These are phyloP conservation scores for Nothophoma quercina DNA, from an alignment of 2,329 filamentous ascomycete genomes.

Conservation along the genomic window DNA sequence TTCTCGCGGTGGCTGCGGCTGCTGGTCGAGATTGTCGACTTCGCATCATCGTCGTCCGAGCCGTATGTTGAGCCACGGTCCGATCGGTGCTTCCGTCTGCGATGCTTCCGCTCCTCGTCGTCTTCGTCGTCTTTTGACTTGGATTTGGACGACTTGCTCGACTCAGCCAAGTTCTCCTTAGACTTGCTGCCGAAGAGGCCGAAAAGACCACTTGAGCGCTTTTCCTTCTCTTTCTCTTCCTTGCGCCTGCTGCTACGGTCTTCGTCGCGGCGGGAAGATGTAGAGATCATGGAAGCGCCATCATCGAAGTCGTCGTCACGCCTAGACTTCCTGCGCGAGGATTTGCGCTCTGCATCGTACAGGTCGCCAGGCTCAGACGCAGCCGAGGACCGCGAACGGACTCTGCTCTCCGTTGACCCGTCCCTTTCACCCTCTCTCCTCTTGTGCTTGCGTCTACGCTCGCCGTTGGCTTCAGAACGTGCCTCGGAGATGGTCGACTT, in stretches of 20 bases:
- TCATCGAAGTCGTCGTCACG: slow-evolving; percentile 54
- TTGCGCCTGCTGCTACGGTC: slow-evolving; percentile 41
- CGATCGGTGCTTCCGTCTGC: slow-evolving; percentile 54
- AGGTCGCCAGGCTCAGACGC: slow-evolving; percentile 52
- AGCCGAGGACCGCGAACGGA: slow-evolving; percentile 41
- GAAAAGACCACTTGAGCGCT: slow-evolving; percentile 56
- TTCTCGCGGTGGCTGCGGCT: slow-evolving; percentile 51
- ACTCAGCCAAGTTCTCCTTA: slow-evolving; percentile 45
- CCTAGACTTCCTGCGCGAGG: slow-evolving; percentile 51
- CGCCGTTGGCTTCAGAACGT: slow-evolving; percentile 46
- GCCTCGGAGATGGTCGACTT: slow-evolving; percentile 50
- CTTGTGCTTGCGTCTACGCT: slow-evolving; percentile 46
- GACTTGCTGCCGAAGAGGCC: slow-evolving; percentile 58
- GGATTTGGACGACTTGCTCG: slow-evolving; percentile 44
- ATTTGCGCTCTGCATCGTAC: slow-evolving; percentile 49
- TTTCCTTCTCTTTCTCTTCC: slow-evolving; percentile 42
- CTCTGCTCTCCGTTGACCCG: slow-evolving; percentile 37
- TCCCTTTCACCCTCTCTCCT: slow-evolving; percentile 43
- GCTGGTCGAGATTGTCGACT: slow-evolving; percentile 45
- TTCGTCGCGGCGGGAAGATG: slow-evolving; percentile 50
- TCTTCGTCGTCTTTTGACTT: slow-evolving; percentile 48
- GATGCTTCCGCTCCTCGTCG: slow-evolving; percentile 52
- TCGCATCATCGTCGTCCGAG: slow-evolving; percentile 49
- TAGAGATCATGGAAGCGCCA: slow-evolving; percentile 51
- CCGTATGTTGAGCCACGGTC: slow-evolving; percentile 50